Evolutionary conservation across 1,139 yeast species (phyloP).

Genomic region (Yamadazyma songkhlaensis): DNA sequence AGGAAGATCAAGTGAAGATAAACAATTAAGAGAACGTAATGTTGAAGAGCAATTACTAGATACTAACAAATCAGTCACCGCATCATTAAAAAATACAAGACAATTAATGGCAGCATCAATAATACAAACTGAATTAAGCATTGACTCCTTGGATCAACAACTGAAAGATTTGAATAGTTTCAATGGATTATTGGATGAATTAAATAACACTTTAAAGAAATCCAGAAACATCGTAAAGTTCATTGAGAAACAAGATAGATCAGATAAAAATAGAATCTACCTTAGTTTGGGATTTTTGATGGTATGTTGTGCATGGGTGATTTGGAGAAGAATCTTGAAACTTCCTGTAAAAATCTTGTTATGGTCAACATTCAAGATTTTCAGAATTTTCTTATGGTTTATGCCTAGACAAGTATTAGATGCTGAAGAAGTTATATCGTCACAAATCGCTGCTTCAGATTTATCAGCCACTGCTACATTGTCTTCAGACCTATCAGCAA

Average conservation of each 20-base stretch:
- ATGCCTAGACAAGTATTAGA: constrained; percentile 7
- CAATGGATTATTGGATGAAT: constrained; percentile 50
- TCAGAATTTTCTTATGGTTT: constrained; percentile 37
- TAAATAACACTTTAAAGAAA: constrained; percentile 52
- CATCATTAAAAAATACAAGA: constrained; percentile 51
- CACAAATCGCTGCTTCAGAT: neutral
- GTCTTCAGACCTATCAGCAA: neutral
- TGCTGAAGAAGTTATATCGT: constrained; percentile 2
- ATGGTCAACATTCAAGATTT: constrained; percentile 55
- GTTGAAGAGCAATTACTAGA: constrained; percentile 36
- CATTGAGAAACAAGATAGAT: constrained; percentile 65
- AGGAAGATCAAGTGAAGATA: constrained; percentile 12
- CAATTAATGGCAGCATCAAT: constrained; percentile 54
- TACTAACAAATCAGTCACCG: constrained; percentile 53
- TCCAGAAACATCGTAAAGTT: constrained; percentile 58
- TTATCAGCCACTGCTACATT: neutral
- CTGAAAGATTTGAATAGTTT: constrained; percentile 53
- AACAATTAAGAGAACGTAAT: constrained; percentile 15
- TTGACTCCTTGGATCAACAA: constrained; percentile 60
- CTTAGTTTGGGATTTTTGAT: constrained; percentile 56
- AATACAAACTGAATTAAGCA: constrained; percentile 59
- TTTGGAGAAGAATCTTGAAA: constrained; percentile 61
- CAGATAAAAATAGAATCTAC: constrained; percentile 60
- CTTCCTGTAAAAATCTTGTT: constrained; percentile 54
- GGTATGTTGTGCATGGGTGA: constrained; percentile 56